These are phyloP conservation scores for Eleusine coracana DNA, from an alignment of 176 grass and related monocot genomes.

Conservation along the genomic window DNA sequence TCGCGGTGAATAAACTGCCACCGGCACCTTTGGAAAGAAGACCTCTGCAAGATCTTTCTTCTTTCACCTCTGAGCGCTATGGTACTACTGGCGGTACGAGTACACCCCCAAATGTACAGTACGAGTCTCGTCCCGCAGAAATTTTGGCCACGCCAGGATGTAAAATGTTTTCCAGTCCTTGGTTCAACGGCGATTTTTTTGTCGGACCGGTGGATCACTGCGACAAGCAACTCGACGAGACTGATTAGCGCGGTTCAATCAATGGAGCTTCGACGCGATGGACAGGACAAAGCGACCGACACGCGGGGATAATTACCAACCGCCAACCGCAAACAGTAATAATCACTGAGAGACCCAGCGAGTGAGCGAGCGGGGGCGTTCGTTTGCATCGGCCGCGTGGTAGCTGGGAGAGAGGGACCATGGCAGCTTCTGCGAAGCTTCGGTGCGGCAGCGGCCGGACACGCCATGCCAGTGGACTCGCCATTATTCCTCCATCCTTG, in stretches of 20 bases:
- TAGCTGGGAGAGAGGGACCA: constrained; percentile 9
- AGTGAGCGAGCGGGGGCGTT: background rate
- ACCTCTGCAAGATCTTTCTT: background rate
- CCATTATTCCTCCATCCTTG: constrained; percentile 10
- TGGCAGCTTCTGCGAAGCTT: constrained; percentile 50
- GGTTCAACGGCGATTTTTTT: background rate
- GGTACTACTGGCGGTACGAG: no score
- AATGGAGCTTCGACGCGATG: background rate
- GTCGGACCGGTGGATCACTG: background rate
- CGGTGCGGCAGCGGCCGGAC: constrained; percentile 34
- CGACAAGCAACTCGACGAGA: background rate
- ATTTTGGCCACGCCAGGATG: background rate
- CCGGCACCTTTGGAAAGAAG: background rate
- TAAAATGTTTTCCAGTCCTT: background rate
- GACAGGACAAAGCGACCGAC: background rate
- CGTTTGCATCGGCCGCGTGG: background rate
- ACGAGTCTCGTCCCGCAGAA: background rate
- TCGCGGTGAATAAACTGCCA: constrained; percentile 8
- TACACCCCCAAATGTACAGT: background rate
- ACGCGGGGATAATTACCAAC: background rate
- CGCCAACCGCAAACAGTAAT: background rate
- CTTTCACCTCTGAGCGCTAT: background rate
- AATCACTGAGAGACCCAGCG: background rate
- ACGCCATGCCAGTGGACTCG: background rate
- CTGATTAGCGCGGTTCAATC: background rate